Base-by-base conservation (phyloP, 371 early-diverging fungal genomes). In the Entomophthora muscae region DNA sequence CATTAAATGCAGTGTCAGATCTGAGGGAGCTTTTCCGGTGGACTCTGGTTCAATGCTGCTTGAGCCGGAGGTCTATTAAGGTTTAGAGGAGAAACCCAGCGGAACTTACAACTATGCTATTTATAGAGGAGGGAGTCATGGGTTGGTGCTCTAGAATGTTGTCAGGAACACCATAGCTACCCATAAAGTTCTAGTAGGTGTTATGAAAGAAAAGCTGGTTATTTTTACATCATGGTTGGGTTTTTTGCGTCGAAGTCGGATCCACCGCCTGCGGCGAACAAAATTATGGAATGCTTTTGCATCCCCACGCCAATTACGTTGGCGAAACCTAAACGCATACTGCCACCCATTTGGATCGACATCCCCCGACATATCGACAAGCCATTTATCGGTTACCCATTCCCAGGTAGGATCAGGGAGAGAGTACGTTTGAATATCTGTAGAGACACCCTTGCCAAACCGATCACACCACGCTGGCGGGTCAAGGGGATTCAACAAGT, bases 331-430 rank as follows among this genome's bases (percentile, higher is more conserved):
- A 53, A 64, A 23, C 32, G 70, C 68, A 52, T 69, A 70, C 51
- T 69, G 67, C 69, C 62, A 72, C 2, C 66, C 71, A 71, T 75
- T 72, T 70, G 81, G 80, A 64, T 83, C 83, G 0, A 83, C 80
- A 67, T 83, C 81, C 1, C 72, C 78, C n/a, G 80, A 76, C 83
- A 83, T 81, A 66, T 83, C 81, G 22, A 81, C 78, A 70, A 83
- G 69, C 83, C 83, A 83, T 30, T 76, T 73, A 66, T 30, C 32
- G 56, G 53, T 26, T 57, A 80, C 79, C 83, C 83, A 83, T 67
- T 81, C 77, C 83, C 83, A 83, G 10, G 77, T 74, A 12, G 81
- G 81, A 65, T 83, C 81, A 5, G 83, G 83, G 22, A 83, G 60
- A 32, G 55, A 77, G 61, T 71, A 80, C 23, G 72, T 73, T 22